phyloP scores from a whole-genome alignment of 495 filamentous ascomycete genomes.

The Letharia columbiana region DNA sequence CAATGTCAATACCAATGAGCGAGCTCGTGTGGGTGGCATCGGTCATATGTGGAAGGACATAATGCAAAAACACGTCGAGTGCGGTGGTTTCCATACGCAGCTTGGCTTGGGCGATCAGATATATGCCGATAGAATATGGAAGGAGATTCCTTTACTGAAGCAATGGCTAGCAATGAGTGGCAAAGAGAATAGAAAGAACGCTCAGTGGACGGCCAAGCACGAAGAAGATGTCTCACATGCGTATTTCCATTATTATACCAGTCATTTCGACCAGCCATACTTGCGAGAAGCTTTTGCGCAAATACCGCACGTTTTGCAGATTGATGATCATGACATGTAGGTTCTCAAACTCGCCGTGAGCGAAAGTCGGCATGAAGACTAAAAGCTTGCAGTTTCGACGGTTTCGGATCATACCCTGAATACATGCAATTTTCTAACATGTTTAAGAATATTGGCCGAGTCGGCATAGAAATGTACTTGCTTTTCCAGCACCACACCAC shows the following conservation, averaged over 20 bases:
- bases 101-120: conserved; percentile 90
- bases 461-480: conserved; percentile 98
- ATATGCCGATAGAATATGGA: conserved; percentile 94
- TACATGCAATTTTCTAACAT: conserved; percentile 97
- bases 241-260: conserved; percentile 98
- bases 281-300: conserved; percentile 92
- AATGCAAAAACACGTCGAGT: conserved; percentile 92
- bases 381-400: conserved; percentile 63
- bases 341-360: conserved; percentile 29
- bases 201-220: conserved; percentile 82
- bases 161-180: conserved; percentile 90
- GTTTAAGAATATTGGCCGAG: conserved; percentile 95
- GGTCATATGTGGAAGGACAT: conserved; percentile 99
- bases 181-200: conserved; percentile 83
- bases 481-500: conserved; percentile 98
- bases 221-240: conserved; percentile 93
- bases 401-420: conserved; percentile 94
- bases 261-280: conserved; percentile 92
- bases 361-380: not conserved
- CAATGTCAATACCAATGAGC: conserved; percentile 75
- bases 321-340: conserved; percentile 98
- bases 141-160: conserved; percentile 81
- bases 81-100: conserved; percentile 90
- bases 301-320: conserved; percentile 85
- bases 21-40: conserved; percentile 72